A percentile compares a stretch with the other conserved stretches of the same genome.
Evolutionary conservation across 768 basidiomycete genomes (phyloP).

Genomic region (Polyporus arcularius): DNA sequence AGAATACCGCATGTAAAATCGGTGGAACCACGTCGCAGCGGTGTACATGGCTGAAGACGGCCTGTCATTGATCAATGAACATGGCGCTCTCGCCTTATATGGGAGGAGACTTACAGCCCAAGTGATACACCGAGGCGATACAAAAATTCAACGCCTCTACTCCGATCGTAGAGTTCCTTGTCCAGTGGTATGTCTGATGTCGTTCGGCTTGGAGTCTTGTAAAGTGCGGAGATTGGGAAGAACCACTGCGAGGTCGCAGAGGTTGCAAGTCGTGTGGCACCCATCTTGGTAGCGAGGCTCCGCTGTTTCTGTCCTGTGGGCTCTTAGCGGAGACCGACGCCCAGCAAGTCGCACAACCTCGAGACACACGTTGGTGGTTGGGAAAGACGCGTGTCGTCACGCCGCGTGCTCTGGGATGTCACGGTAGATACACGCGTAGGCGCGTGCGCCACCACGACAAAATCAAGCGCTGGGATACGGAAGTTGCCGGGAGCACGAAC

Average conservation of each 20-base stretch:
- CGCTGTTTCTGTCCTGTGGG: too few relatives aligned
- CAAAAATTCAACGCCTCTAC: conserved; percentile 82
- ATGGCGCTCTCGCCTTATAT: conserved; percentile 10
- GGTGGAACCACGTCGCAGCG: conserved; percentile 88
- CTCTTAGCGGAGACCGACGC: too few relatives aligned
- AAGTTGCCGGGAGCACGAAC: too few relatives aligned
- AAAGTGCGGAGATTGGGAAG: conserved; percentile 61
- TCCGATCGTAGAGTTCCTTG: conserved; percentile 76
- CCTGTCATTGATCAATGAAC: conserved; percentile 40
- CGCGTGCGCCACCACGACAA: too few relatives aligned
- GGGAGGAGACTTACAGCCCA: conserved; percentile 57
- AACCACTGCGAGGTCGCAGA: conserved; percentile 61
- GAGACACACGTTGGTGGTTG: too few relatives aligned
- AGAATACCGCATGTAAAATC: conserved; percentile 87
- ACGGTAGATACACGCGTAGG: too few relatives aligned
- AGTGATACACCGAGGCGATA: conserved; percentile 81
- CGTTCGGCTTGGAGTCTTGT: conserved; percentile 56
- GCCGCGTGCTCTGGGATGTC: too few relatives aligned
- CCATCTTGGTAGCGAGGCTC: neutral
- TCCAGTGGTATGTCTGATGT: conserved; percentile 49
- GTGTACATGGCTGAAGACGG: conserved; percentile 83
- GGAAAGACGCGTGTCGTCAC: too few relatives aligned
- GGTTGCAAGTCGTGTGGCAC: conserved; percentile 11
- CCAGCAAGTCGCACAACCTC: too few relatives aligned
- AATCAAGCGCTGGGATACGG: too few relatives aligned